Base-by-base conservation (phyloP, 1,139 yeast genomes). In the Martiniozyma asiatica region DNA sequence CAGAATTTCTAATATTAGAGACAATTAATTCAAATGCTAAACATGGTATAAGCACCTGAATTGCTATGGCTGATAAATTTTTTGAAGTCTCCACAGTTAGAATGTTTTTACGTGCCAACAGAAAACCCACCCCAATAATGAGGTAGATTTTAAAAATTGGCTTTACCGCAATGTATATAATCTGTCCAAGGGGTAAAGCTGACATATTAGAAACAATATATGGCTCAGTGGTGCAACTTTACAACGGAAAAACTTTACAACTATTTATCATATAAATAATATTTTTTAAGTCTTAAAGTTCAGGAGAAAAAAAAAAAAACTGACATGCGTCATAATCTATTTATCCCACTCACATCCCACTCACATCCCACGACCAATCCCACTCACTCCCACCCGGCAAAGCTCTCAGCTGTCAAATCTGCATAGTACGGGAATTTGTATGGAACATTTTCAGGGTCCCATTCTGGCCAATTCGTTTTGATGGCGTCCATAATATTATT, bases 81-180 rank as follows among this genome's bases (percentile, higher is more conserved):
- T 80, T 57, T 21, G 81, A 68, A 10, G 89, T 75, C 27, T 82
- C 75, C 22, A 81, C 84, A 1, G 80, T 63, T 11, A 85, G 58
- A 22, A 84, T 65, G 47, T 80, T 76, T 38, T 59, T 60, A 40
- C 67, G 68, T 6, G 93, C 87, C 8, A 84, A 57, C 22, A 59
- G 51, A 44, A 62, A 80, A 7, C 96, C 96, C 12, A 76, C 55
- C 2, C 65, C 74, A 6, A 82, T 67, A 46, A 82, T 78, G 45
- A 80, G 57, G 46, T 84, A 82, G 41, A 85, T 82, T 57, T 87
- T 85, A 56, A 84, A 63, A 36, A 85, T 77, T 15, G 96, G 96
- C 56, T 84, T 85, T 30, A 79, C 78, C 0, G 94, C 72, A 13
- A 82, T 66, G 53, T 76, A 85, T 10, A 85, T 76, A 25, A 85